phyloP scores from a whole-genome alignment of 2,329 filamentous ascomycete species.

The Penicillium janthinellum region DNA sequence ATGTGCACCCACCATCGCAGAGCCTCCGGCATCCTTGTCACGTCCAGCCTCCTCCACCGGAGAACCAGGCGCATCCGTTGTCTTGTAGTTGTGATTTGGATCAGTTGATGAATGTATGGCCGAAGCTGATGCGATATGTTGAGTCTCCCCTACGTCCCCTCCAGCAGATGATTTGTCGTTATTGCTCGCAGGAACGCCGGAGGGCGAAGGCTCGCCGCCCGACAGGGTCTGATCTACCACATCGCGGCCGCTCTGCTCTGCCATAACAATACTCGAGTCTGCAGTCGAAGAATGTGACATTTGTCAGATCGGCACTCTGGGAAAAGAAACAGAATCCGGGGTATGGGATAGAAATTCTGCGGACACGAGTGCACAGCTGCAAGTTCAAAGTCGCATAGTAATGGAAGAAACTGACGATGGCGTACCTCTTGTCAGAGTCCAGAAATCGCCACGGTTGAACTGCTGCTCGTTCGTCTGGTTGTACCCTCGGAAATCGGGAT shows the following conservation, averaged over 20 bases:
- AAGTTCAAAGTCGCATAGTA: constrained; percentile 17
- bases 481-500: constrained; percentile 36
- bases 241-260: constrained; percentile 70
- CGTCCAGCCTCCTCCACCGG: constrained; percentile 24
- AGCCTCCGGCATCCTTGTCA: constrained; percentile 29
- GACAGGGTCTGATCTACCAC: constrained; percentile 72
- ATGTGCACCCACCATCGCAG: constrained; percentile 34
- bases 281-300: constrained; percentile 35
- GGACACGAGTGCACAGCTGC: constrained; percentile 18
- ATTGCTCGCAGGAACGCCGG: constrained; percentile 66
- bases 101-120: constrained; percentile 30
- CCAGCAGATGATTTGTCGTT: constrained; percentile 56
- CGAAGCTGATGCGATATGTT: constrained; percentile 41
- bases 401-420: constrained; percentile 20
- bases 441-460: constrained; percentile 46
- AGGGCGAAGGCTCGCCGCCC: constrained; percentile 64
- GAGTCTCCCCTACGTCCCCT: constrained; percentile 49
- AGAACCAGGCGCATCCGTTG: constrained; percentile 20
- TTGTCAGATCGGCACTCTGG: constrained; percentile 32
- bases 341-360: constrained; percentile 16
- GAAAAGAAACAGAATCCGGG: constrained; percentile 14
- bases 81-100: constrained; percentile 28
- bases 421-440: constrained; percentile 49
- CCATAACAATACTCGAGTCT: constrained; percentile 67
- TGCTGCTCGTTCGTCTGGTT: constrained; percentile 37